These are phyloP conservation scores for Iris macrosiphon DNA, from an alignment of 106 monocot species.

Conservation along the genomic window DNA sequence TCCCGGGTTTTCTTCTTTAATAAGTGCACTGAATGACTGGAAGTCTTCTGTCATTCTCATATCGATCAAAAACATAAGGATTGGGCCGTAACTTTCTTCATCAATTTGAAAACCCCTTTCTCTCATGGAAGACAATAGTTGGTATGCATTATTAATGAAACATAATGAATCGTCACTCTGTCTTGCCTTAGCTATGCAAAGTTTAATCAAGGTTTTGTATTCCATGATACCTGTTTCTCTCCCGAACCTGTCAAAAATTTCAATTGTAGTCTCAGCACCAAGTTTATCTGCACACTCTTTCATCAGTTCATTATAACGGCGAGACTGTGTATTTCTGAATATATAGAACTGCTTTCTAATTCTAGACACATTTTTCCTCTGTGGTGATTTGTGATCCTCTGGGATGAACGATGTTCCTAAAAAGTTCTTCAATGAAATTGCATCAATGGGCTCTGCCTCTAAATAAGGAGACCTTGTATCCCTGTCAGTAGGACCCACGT, in stretches of 20 bases:
- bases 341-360: slow-evolving; percentile 57
- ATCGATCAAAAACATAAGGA: slow-evolving; percentile 69
- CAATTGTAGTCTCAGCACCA: slow-evolving; percentile 60
- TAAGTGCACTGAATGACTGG: slow-evolving; percentile 39
- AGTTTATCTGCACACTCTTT: slow-evolving; percentile 49
- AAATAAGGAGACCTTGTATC: too few relatives aligned
- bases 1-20: slow-evolving; percentile 42
- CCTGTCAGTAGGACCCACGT: too few relatives aligned
- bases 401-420: slow-evolving; percentile 21
- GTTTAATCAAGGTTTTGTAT: slow-evolving; percentile 57
- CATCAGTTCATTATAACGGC: slow-evolving; percentile 54
- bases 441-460: too few relatives aligned
- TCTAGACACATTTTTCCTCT: slow-evolving; percentile 48
- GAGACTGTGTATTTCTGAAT: slow-evolving; percentile 45
- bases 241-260: slow-evolving; percentile 62
- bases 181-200: slow-evolving; percentile 62
- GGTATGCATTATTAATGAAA: slow-evolving; percentile 40
- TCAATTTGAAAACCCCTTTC: slow-evolving; percentile 75
- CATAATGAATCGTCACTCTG: slow-evolving; percentile 14
- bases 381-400: neutral
- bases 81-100: slow-evolving; percentile 59
- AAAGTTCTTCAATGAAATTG: slow-evolving; percentile 4
- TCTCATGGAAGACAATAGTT: slow-evolving; percentile 58
- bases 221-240: slow-evolving; percentile 69
- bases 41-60: slow-evolving; percentile 66